Conservation (phyloP, 352 stramenopile genomes). For the Peronosclerospora sorghi region DNA sequence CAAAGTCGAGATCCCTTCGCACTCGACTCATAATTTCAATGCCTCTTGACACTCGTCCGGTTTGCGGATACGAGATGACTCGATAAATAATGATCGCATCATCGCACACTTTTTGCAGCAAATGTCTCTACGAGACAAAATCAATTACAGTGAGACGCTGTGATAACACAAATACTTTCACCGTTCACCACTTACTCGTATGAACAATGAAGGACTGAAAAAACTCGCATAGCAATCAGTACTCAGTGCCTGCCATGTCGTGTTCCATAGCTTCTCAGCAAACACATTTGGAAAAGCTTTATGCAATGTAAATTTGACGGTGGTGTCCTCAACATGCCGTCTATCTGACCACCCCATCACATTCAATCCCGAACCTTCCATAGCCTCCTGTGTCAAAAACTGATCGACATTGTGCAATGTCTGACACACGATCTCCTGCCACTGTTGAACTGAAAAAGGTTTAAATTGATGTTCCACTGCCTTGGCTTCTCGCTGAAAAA, state of each 20-base stretch:
- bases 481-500: conserved; percentile 24
- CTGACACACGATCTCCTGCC: conserved; percentile 24
- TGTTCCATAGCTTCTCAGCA: conserved; percentile 30
- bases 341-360: conserved; percentile 40
- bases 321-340: conserved; percentile 25
- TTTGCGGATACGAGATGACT: conserved; percentile 34
- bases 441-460: conserved; percentile 20
- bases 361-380: conserved; percentile 22
- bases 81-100: conserved; percentile 45
- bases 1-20: conserved; percentile 28
- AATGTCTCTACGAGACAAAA: conserved; percentile 22
- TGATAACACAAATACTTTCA: not conserved
- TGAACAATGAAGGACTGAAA: conserved; percentile 35
- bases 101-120: conserved; percentile 32
- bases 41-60: conserved; percentile 24
- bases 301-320: conserved; percentile 38
- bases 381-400: conserved; percentile 19
- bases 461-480: conserved; percentile 23
- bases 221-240: conserved; percentile 38
- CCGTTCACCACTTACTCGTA: conserved; percentile 18
- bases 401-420: conserved; percentile 23
- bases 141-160: not conserved
- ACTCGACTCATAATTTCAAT: conserved; percentile 39
- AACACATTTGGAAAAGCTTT: conserved; percentile 37
- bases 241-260: conserved; percentile 26